A percentile compares a stretch with the other conserved stretches of the same genome.
Conservation (phyloP, 139 green algal species). For the Coelastrella sp. region DNA sequence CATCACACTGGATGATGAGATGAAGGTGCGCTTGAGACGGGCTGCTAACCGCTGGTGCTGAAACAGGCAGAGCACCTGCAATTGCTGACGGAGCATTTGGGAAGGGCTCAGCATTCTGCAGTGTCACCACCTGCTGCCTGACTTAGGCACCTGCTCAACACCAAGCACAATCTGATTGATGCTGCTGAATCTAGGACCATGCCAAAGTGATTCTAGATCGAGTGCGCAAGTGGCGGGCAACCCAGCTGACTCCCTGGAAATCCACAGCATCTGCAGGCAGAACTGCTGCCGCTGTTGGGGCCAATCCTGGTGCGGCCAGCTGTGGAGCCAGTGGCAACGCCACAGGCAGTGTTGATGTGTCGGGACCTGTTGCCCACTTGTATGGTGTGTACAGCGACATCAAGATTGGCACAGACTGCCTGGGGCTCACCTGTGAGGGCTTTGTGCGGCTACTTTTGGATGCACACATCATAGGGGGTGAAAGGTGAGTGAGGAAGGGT, state of each 20-base stretch:
- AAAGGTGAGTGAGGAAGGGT: neutral
- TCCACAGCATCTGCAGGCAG: neutral
- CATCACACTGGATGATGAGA: conserved; percentile 28
- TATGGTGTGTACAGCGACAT: conserved; percentile 36
- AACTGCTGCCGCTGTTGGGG: neutral
- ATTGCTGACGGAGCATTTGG: too few relatives aligned
- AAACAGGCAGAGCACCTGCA: too few relatives aligned
- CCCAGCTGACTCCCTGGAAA: conserved; percentile 36
- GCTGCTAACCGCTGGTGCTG: too few relatives aligned
- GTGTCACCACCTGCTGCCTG: too few relatives aligned
- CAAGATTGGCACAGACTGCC: neutral
- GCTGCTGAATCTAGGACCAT: conserved; percentile 13
- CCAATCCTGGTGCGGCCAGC: neutral
- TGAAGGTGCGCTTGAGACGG: conserved; percentile 22
- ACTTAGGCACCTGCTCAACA: too few relatives aligned
- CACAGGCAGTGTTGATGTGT: neutral
- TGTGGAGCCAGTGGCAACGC: neutral
- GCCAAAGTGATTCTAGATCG: conserved; percentile 9
- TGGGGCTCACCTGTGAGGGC: conserved; percentile 17
- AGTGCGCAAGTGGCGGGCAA: neutral
- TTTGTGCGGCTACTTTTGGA: conserved; percentile 23
- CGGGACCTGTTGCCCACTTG: conserved; percentile 6
- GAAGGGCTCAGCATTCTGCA: too few relatives aligned
- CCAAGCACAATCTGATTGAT: neutral
- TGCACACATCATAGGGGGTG: neutral